Base-by-base conservation (phyloP, 352 stramenopile genomes). In the Phytophthora constricta region DNA sequence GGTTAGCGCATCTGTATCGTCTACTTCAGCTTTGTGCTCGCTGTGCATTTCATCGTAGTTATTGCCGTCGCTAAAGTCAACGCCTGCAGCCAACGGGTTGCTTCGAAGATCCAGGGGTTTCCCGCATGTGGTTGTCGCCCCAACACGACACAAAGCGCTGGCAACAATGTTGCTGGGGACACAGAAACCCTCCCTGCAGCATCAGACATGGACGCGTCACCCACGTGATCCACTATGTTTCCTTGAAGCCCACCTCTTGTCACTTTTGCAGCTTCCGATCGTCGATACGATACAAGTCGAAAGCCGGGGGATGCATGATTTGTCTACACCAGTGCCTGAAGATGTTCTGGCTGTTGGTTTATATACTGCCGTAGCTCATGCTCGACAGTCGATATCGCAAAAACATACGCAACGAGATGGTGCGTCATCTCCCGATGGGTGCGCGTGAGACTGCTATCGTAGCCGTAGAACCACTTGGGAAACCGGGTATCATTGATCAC, bases 291-390 rank as follows among this genome's bases (percentile, higher is more conserved):
- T 45, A 82, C 51, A 1, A 82, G 39, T 22, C 57, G 61, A 54
- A 80, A 83, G 5, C 62, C 68, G 14, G 74, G 70, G 2, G 70
- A 82, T n/a, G n/a, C n/a, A n/a, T n/a, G n/a, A n/a, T n/a, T n/a
- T n/a, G n/a, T n/a, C n/a, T n/a, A n/a, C n/a, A n/a, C n/a, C n/a
- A n/a, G n/a, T n/a, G n/a, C n/a, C n/a, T n/a, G n/a, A n/a, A n/a
- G n/a, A n/a, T n/a, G n/a, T n/a, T n/a, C n/a, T n/a, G n/a, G n/a
- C n/a, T n/a, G n/a, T n/a, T n/a, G n/a, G n/a, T n/a, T n/a, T n/a
- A n/a, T n/a, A n/a, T n/a, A n/a, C n/a, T n/a, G n/a, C n/a, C n/a
- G n/a, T n/a, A n/a, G n/a, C n/a, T n/a, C n/a, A n/a, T n/a, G n/a
- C n/a, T n/a, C n/a, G n/a, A n/a, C n/a, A n/a, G n/a, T n/a, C n/a